Conservation (phyloP, 2,329 filamentous ascomycete species). For the Aspergillus pseudonomiae region DNA sequence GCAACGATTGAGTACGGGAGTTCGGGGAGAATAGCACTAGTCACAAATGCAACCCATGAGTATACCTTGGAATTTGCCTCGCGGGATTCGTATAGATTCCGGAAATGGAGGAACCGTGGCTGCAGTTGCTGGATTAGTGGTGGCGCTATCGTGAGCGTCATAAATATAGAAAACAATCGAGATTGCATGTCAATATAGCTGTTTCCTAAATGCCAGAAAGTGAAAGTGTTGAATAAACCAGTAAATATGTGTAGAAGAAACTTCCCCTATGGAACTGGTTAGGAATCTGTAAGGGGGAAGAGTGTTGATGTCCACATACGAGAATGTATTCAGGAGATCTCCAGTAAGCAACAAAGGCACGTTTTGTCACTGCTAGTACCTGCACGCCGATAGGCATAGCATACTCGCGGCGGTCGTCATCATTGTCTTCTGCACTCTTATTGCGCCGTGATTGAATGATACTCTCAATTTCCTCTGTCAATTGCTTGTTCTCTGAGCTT, state of each 20-base stretch:
- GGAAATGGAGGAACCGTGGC: constrained; percentile 68
- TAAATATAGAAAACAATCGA: constrained; percentile 74
- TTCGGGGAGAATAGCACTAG: constrained; percentile 67
- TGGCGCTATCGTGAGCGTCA: constrained; percentile 74
- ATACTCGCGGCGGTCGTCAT: constrained; percentile 61
- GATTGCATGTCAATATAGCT: constrained; percentile 67
- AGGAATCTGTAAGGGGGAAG: neutral
- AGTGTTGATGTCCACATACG: constrained; percentile 23
- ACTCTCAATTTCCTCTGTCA: constrained; percentile 55
- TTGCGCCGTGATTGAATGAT: constrained; percentile 53
- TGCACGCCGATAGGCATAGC: constrained; percentile 63
- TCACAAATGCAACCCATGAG: constrained; percentile 71
- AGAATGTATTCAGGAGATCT: constrained; percentile 63
- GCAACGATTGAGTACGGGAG: constrained; percentile 70
- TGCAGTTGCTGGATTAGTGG: constrained; percentile 78
- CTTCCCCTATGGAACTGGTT: constrained; percentile 51
- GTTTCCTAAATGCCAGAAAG: constrained; percentile 65
- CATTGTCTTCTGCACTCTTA: constrained; percentile 39
- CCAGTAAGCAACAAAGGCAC: constrained; percentile 67
- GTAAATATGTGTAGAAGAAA: constrained; percentile 64
- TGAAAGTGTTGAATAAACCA: constrained; percentile 71
- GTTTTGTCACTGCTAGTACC: constrained; percentile 56
- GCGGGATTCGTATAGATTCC: constrained; percentile 69
- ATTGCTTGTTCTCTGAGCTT: constrained; percentile 53
- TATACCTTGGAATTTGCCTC: constrained; percentile 82